phyloP scores from a whole-genome alignment of 169 alveolate species.

The Plasmodium cynomolgi region DNA sequence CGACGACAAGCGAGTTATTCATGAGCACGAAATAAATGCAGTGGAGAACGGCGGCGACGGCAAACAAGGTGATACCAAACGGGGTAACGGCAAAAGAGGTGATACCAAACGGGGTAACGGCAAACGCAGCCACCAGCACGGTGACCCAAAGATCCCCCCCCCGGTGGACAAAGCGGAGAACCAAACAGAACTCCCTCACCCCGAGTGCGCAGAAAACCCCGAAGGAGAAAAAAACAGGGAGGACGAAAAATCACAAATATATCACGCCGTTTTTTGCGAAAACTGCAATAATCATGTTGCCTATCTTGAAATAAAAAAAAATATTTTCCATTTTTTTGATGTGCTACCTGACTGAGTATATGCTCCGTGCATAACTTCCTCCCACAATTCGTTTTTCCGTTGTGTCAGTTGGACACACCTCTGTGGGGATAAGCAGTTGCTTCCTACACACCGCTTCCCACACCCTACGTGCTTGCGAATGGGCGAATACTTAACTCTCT shows the following conservation, averaged over 20 bases:
- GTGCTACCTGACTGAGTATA: conserved; percentile 58
- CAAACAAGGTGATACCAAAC: not conserved
- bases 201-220: not conserved
- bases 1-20: conserved; percentile 13
- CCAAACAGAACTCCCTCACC: not conserved
- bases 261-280: conserved; percentile 71
- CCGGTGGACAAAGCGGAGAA: not conserved
- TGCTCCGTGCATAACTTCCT: not conserved
- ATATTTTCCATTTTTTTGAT: conserved; percentile 64
- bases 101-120: not conserved
- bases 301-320: conserved; percentile 60
- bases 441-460: not conserved
- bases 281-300: conserved; percentile 73
- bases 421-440: not conserved
- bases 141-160: not conserved
- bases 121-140: not conserved
- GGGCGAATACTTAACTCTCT: not conserved
- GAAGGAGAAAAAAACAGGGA: not conserved
- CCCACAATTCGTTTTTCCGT: not conserved
- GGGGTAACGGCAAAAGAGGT: not conserved
- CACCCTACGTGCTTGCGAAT: not conserved
- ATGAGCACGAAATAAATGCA: conserved; percentile 39
- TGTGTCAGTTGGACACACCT: not conserved
- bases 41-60: not conserved
- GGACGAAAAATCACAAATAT: conserved; percentile 19